phyloP scores from a whole-genome alignment of 1,139 yeast species.

The Blastobotrys arbuscula region DNA sequence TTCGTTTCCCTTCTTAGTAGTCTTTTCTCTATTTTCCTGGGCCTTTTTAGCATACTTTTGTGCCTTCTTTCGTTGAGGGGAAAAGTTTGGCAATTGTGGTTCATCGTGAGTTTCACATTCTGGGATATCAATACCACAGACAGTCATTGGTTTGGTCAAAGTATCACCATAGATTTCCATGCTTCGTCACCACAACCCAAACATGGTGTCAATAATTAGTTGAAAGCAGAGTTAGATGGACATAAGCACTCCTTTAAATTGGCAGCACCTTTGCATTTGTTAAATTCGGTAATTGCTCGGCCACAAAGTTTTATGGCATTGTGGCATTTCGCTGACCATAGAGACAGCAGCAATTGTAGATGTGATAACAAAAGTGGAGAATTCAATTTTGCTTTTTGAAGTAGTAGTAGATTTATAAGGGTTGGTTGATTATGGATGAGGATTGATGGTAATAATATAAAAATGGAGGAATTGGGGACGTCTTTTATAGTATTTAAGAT shows the following conservation, averaged over 20 bases:
- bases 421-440: no score
- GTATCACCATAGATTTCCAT: constrained; percentile 5
- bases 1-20: background rate
- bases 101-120: background rate
- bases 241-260: constrained; percentile 1
- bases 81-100: background rate
- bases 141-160: constrained; percentile 7
- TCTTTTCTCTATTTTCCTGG: background rate
- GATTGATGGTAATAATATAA: no score
- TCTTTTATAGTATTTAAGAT: no score
- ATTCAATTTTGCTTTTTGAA: background rate
- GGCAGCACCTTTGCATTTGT: constrained; percentile 7
- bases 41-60: background rate
- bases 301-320: constrained; percentile 12
- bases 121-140: constrained; percentile 2
- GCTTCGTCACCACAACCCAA: constrained; percentile 5
- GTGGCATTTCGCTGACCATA: constrained; percentile 5
- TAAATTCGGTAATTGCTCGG: constrained; percentile 10
- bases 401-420: background rate
- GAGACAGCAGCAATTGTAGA: background rate
- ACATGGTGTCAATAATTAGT: constrained; percentile 1
- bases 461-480: no score
- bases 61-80: background rate
- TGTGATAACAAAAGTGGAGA: background rate
- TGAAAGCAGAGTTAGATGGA: background rate